Evolutionary conservation across 208 protist genomes (phyloP).

Genomic region (Acanthamoeba triangularis): DNA sequence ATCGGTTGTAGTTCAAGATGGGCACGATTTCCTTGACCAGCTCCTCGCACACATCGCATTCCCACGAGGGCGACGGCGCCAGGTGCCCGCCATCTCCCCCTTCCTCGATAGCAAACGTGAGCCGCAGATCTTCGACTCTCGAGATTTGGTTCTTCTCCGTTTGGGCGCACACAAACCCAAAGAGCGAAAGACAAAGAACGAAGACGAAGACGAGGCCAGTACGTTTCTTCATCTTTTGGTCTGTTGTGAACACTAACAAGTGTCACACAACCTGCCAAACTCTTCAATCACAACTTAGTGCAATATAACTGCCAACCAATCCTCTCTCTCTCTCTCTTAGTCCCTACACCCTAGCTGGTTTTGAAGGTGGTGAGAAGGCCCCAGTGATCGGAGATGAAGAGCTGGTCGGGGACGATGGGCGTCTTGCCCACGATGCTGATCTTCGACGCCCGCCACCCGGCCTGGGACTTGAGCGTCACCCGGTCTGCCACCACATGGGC

Average conservation of each 20-base stretch:
- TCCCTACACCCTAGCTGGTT: no score
- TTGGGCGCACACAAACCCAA: no score
- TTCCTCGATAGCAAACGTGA: background rate
- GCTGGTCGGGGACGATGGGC: background rate
- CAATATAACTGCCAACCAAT: no score
- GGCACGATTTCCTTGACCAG: constrained; percentile 7
- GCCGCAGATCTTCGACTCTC: no score
- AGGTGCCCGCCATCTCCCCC: background rate
- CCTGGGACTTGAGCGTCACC: background rate
- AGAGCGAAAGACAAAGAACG: no score
- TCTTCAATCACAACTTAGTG: no score
- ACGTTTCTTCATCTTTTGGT: no score
- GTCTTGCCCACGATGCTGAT: constrained; percentile 11
- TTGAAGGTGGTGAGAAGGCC: constrained; percentile 29
- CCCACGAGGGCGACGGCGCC: background rate
- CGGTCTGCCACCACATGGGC: background rate
- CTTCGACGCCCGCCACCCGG: background rate
- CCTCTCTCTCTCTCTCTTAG: no score
- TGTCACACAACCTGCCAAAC: no score
- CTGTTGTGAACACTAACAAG: no score
- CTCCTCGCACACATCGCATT: constrained; percentile 19
- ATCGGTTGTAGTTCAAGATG: background rate
- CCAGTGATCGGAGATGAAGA: constrained; percentile 36
- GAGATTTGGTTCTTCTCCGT: no score
- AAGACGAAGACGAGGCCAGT: no score